phyloP scores from a whole-genome alignment of 768 basidiomycete species.

The Mycena crocata region DNA sequence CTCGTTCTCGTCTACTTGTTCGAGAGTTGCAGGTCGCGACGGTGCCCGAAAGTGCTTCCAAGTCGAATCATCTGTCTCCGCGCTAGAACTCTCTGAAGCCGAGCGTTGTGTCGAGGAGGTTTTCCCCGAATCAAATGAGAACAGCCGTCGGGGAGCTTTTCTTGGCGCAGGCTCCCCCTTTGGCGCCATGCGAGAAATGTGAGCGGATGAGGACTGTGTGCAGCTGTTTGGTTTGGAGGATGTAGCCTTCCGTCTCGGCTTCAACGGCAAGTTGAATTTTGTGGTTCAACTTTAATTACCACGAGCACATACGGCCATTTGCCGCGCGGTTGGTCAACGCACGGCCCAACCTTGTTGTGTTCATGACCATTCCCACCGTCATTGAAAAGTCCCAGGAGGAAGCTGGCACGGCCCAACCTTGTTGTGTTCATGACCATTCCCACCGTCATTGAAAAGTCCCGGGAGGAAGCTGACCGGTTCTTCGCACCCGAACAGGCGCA shows the following conservation, averaged over 20 bases:
- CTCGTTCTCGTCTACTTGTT: conserved; percentile 24
- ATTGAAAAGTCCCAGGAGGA: background rate
- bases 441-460: background rate
- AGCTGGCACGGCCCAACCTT: no score
- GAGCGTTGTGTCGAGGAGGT: conserved; percentile 32
- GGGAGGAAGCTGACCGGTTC: background rate
- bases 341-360: background rate
- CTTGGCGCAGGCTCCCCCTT: conserved; percentile 30
- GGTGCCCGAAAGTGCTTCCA: conserved; percentile 23
- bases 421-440: conserved; percentile 7
- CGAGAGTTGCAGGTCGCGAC: conserved; percentile 14
- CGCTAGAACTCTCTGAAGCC: conserved; percentile 33
- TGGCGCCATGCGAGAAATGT: conserved; percentile 7
- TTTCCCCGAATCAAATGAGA: conserved; percentile 41
- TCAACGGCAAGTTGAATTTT: background rate
- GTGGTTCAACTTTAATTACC: background rate
- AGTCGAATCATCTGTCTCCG: conserved; percentile 17
- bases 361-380: conserved; percentile 1
- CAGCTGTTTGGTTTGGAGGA: background rate
- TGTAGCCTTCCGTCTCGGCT: background rate
- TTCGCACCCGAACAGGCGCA: background rate
- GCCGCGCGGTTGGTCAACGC: background rate
- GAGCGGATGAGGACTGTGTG: background rate
- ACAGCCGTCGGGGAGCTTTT: conserved; percentile 35
- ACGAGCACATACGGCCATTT: background rate